Conservation (phyloP, 1,284 basidiomycete species). For the Cryptococcus sp. region DNA sequence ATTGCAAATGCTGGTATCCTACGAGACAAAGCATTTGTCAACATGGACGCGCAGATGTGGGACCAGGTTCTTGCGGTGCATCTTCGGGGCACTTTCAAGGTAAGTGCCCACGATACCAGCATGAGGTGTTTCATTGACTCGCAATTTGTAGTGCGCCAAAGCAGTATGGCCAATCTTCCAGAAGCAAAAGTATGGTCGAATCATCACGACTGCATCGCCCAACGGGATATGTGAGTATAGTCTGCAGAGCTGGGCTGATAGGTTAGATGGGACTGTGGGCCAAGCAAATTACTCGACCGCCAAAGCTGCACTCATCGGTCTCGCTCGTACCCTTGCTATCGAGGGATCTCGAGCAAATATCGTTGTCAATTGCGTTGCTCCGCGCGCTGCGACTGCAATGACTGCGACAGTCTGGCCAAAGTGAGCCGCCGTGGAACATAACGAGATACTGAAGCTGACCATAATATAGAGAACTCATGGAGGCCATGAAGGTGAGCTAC, state of each 20-base stretch:
- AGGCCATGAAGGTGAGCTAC: slow-evolving; percentile 75
- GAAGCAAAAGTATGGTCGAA: slow-evolving; percentile 95
- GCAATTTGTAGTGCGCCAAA: slow-evolving; percentile 67
- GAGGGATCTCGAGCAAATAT: slow-evolving; percentile 93
- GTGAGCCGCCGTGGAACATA: no score
- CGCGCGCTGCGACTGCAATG: slow-evolving; percentile 89
- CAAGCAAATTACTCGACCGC: slow-evolving; percentile 85
- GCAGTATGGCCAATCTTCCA: slow-evolving; percentile 97
- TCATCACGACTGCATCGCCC: slow-evolving; percentile 89
- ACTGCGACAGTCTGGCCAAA: slow-evolving; percentile 75
- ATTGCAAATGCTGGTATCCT: slow-evolving; percentile 95
- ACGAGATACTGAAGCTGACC: no score
- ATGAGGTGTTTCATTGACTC: slow-evolving; percentile 3
- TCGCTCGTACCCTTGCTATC: slow-evolving; percentile 85
- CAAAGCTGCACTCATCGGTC: slow-evolving; percentile 88
- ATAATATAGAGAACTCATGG: slow-evolving; percentile 70
- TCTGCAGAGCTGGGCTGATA: not conserved
- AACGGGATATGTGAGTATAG: slow-evolving; percentile 79
- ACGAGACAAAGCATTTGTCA: slow-evolving; percentile 85
- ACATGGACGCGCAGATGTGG: slow-evolving; percentile 92
- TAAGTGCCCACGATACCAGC: slow-evolving; percentile 39
- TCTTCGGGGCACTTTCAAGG: slow-evolving; percentile 65
- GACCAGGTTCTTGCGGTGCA: slow-evolving; percentile 88
- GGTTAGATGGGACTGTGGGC: slow-evolving; percentile 86
- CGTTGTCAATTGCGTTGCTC: slow-evolving; percentile 83